Evolutionary conservation across 1,139 yeast species (phyloP), one percentile per base, ranked within the genome.

Genomic region (Starmera stellimalicola): DNA sequence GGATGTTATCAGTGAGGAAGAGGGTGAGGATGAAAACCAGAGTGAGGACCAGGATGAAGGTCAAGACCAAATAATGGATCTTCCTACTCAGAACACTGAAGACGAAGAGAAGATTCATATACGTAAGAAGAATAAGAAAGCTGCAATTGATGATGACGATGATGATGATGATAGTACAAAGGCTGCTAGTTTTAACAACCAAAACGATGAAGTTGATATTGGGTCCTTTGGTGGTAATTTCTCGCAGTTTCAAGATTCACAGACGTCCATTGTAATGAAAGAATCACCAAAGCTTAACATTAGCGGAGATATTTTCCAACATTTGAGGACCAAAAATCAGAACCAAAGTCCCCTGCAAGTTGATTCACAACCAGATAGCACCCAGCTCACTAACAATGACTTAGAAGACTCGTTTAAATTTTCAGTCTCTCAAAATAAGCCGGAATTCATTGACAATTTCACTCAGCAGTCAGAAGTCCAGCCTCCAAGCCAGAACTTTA

Each of bases 191-290:
- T 14, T 31, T 6, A 27, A 15, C 17, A 31, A 12, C 29, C 27
- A 7, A 20, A 35, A 8, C 26, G 37, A 43, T 9, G 30, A 30
- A 10, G 57, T 57, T 16, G 44, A 58, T 29, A 34, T 57, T 10
- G 63, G 63, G 5, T 49, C 48, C 14, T 57, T 55, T 41, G 62
- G 61, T 10, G 50, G 54, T 29, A 57, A 56, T 37, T 31, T 55
- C 8, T 36, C 36, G 5, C 49, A 36, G 26, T 7, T 14, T n/a
- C 25, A 22, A 22, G n/a, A n/a, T n/a, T 7, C 25, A 22, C 25
- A 22, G 12, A 19, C 23, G n/a, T n/a, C n/a, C n/a, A n/a, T n/a
- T n/a, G n/a, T n/a, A n/a, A n/a, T n/a, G n/a, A n/a, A n/a, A n/a
- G n/a, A n/a, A n/a, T n/a, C n/a, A n/a, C n/a, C n/a, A n/a, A n/a